Evolutionary conservation across 208 protist species (phyloP).

Genomic region (Leishmania aethiopica): DNA sequence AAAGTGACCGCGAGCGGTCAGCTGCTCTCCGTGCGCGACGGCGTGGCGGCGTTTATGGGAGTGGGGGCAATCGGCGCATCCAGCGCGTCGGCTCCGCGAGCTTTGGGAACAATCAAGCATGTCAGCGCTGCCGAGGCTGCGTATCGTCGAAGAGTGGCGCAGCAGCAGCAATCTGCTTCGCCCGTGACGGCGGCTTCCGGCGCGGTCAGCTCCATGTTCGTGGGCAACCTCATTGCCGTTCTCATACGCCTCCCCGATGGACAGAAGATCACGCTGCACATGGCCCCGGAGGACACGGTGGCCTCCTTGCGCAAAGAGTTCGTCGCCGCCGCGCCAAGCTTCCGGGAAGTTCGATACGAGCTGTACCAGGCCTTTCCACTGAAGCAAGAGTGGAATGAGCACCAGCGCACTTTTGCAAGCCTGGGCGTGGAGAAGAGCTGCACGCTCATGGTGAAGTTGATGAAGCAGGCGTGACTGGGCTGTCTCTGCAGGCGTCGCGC

Average conservation of each 20-base stretch:
- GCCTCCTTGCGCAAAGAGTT: constrained; percentile 66
- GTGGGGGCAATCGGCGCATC: neutral
- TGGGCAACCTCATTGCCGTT: constrained; percentile 51
- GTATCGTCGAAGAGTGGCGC: constrained; percentile 7
- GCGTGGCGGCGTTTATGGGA: constrained; percentile 59
- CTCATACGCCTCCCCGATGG: constrained; percentile 78
- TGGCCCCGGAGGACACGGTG: constrained; percentile 62
- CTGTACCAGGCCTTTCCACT: constrained; percentile 78
- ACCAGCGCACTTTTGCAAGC: constrained; percentile 63
- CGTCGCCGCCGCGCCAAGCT: constrained; percentile 48
- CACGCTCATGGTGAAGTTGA: constrained; percentile 52
- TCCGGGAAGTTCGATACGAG: constrained; percentile 54
- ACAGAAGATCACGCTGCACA: constrained; percentile 54
- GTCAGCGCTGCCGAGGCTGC: constrained; percentile 51
- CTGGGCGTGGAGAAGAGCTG: constrained; percentile 62
- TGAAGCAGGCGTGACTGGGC: constrained; percentile 10
- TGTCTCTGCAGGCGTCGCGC: neutral
- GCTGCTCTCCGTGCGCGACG: constrained; percentile 69
- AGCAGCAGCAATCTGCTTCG: neutral
- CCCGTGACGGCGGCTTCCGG: neutral
- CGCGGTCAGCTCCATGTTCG: neutral
- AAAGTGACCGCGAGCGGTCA: constrained; percentile 69
- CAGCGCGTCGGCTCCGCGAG: neutral
- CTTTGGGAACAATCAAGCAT: constrained; percentile 43
- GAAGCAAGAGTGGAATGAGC: constrained; percentile 49